Evolutionary conservation across 805 yeast species (phyloP), one percentile per base, ranked within the genome.

Genomic region (Candida krabiensis): DNA sequence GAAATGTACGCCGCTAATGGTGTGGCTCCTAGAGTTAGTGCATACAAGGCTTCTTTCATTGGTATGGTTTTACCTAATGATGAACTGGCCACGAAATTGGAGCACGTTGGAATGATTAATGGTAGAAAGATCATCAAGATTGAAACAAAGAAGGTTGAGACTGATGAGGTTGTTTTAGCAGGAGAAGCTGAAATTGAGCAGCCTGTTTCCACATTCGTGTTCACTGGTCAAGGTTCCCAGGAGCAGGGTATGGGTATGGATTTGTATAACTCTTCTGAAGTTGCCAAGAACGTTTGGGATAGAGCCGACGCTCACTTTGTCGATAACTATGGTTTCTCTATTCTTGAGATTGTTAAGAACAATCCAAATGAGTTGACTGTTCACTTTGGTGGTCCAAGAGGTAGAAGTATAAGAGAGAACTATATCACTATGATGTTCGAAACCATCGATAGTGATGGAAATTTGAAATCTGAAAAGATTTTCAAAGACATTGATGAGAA

Each of bases 201-300:
- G 71, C 99, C 99, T 23, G 85, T 83, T 37, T 86, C 98, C 30
- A 85, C 99, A 15, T 93, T 86, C 64, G 96, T 93, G 41, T 93
- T 95, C 71, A 93, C 99, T 50, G 99, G 99, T 62, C 99, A 93
- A 75, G 99, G 99, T 66, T 91, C 99, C 44, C 99, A 93, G 70
- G 99, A 95, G 68, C 99, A 95, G 73, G 97, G 97, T 64, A 93
- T 93, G 99, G 99, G 99, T 76, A 93, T 93, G 99, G 99, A 93
- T 66, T 77, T 93, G 62, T 93, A 93, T 67, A 82, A 81, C 50
- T 75, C 85, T 28, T 86, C 96, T 35, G 89, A 79, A 21, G 96
- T 93, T 63, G 99, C 99, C 37, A 81, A 81, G 58, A 80, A 79
- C 48, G 97, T 93, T 47, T 93, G 99, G 99, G 98, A 93, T 66